Percentiles rank a stretch among this genome's conserved stretches.
Conservation (phyloP, 2,329 filamentous ascomycete genomes). For the Penicillium occitanis region DNA sequence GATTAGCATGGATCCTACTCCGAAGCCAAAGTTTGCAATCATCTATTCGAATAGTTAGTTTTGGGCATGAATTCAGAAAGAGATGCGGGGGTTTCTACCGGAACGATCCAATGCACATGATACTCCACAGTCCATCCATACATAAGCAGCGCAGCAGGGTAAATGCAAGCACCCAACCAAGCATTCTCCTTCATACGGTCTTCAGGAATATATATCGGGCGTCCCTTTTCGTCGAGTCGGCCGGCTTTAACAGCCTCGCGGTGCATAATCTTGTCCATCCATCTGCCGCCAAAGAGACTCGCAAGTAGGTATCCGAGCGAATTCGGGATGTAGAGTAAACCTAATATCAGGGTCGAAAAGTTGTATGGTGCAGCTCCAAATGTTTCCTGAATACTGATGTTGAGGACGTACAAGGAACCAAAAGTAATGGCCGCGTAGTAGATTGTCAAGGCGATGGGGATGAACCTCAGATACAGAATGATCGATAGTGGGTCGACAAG, state of each 20-base stretch:
- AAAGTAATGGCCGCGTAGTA: conserved; percentile 74
- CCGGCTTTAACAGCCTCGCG: conserved; percentile 70
- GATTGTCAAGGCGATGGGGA: conserved; percentile 71
- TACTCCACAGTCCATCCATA: conserved; percentile 74
- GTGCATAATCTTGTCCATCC: conserved; percentile 80
- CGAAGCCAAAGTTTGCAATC: conserved; percentile 71
- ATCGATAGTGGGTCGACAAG: conserved; percentile 72
- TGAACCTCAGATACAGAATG: conserved; percentile 70
- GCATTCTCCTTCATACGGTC: conserved; percentile 82
- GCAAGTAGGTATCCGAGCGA: conserved; percentile 70
- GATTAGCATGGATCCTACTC: conserved; percentile 74
- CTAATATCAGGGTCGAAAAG: conserved; percentile 67
- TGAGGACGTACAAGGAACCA: conserved; percentile 71
- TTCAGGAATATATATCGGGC: conserved; percentile 69
- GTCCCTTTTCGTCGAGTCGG: conserved; percentile 66
- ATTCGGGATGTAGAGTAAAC: conserved; percentile 73
- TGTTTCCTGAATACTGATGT: conserved; percentile 71
- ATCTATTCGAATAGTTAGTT: conserved; percentile 35
- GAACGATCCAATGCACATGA: conserved; percentile 63
- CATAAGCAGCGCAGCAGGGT: conserved; percentile 68
- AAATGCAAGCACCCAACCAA: conserved; percentile 70
- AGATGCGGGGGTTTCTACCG: conserved; percentile 36
- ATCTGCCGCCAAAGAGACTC: conserved; percentile 68
- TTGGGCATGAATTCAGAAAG: conserved; percentile 12
- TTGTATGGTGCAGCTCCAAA: conserved; percentile 68